Percentiles rank a stretch among this genome's conserved stretches.
phyloP scores from a whole-genome alignment of 23 red algal species.

The Gracilaria vermiculophylla region DNA sequence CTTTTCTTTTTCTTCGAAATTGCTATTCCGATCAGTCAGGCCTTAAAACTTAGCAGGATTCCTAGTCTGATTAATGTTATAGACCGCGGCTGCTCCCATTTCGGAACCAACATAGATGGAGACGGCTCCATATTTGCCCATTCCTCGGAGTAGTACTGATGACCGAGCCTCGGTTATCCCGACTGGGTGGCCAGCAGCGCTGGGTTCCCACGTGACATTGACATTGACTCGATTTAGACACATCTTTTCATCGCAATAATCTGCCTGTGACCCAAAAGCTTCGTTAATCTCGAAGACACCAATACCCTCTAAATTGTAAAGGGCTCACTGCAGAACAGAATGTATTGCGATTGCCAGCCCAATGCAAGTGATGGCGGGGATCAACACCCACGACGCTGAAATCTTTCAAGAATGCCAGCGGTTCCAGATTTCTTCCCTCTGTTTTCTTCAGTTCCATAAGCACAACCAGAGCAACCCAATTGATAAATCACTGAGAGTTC shows the following conservation, averaged over 20 bases:
- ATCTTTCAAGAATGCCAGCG: conserved; percentile 70
- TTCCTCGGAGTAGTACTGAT: conserved; percentile 72
- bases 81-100: conserved; percentile 99
- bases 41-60: conserved; percentile 22
- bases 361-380: conserved; percentile 95
- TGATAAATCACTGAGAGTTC: conserved; percentile 91
- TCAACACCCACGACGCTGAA: conserved; percentile 93
- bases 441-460: conserved; percentile 94
- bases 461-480: conserved; percentile 90
- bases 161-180: conserved; percentile 93
- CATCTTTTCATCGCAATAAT: conserved; percentile 83
- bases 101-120: conserved; percentile 97
- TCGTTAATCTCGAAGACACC: conserved; percentile 98
- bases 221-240: conserved; percentile 89
- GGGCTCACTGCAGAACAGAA: conserved; percentile 70
- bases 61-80: conserved; percentile 55
- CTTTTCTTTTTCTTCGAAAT: no score
- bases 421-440: conserved; percentile 68
- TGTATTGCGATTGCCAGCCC: conserved; percentile 93
- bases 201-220: conserved; percentile 95
- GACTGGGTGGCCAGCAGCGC: conserved; percentile 95
- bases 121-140: conserved; percentile 85
- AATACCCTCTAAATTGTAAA: conserved; percentile 57
- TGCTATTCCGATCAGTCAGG: no score
- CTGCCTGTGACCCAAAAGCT: conserved; percentile 95